Evolutionary conservation across 352 stramenopile species (phyloP).

Genomic region (Phytopythium delawarense): DNA sequence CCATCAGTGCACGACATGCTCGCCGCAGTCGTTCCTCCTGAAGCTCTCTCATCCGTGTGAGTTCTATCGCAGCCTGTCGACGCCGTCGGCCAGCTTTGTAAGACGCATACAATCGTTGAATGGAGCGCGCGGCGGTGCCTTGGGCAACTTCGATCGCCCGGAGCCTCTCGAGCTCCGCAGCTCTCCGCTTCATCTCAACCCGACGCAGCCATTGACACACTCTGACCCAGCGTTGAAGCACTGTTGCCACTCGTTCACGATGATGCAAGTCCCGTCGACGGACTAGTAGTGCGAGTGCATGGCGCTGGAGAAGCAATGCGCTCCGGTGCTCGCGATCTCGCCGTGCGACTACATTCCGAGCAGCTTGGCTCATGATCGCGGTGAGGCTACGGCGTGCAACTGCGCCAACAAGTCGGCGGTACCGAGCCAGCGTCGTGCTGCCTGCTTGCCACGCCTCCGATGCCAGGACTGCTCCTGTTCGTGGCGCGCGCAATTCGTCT

Average conservation of each 20-base stretch:
- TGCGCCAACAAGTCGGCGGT: neutral
- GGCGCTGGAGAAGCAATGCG: neutral
- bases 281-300: neutral
- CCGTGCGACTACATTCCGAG: neutral
- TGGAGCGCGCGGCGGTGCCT: neutral
- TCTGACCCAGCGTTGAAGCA: neutral
- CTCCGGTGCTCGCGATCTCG: neutral
- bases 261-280: neutral
- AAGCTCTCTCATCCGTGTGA: neutral
- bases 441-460: neutral
- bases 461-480: neutral
- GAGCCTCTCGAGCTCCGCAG: neutral
- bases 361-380: neutral
- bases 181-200: neutral
- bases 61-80: neutral
- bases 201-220: neutral
- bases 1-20: neutral
- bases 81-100: neutral
- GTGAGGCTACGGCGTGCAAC: neutral
- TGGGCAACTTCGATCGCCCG: neutral
- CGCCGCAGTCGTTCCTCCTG: neutral
- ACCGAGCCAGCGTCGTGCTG: slow-evolving; percentile 1
- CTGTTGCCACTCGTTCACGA: neutral
- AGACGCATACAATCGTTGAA: neutral
- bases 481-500: neutral